Evolutionary conservation across 257 asterid genomes (phyloP).

Genomic region (Nyctanthes arbortristis): DNA sequence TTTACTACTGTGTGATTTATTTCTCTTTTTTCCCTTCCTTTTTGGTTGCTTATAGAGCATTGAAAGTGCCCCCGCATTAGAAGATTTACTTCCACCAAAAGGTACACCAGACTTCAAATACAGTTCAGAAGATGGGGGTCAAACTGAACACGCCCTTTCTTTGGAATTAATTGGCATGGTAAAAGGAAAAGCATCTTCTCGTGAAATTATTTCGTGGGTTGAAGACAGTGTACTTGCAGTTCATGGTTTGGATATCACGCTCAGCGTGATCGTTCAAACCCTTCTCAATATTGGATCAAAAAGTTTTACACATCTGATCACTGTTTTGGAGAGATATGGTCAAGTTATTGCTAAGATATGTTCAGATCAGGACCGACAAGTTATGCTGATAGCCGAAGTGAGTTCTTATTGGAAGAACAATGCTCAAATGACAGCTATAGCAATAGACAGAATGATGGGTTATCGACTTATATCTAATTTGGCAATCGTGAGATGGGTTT

Average conservation of each 20-base stretch:
- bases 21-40: constrained; percentile 16
- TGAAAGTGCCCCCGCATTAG: constrained; percentile 93
- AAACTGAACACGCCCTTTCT: constrained; percentile 70
- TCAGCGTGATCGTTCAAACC: constrained; percentile 80
- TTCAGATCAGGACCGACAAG: constrained; percentile 82
- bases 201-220: constrained; percentile 83
- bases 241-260: constrained; percentile 73
- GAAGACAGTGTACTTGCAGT: constrained; percentile 69
- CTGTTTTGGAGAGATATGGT: constrained; percentile 95
- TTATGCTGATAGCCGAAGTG: constrained; percentile 79
- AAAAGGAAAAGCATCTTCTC: constrained; percentile 62
- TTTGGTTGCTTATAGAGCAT: constrained; percentile 69
- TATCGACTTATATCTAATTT: constrained; percentile 91
- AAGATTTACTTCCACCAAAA: constrained; percentile 94
- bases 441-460: constrained; percentile 99
- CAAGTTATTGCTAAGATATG: constrained; percentile 86
- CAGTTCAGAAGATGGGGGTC: constrained; percentile 66
- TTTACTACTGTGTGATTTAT: constrained; percentile 8
- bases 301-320: constrained; percentile 94
- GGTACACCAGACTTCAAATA: constrained; percentile 72
- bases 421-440: constrained; percentile 86
- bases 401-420: constrained; percentile 87
- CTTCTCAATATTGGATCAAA: constrained; percentile 95
- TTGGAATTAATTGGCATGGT: constrained; percentile 78
- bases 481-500: constrained; percentile 97